A percentile compares a stretch with the other conserved stretches of the same genome.
phyloP scores from a whole-genome alignment of 2,329 filamentous ascomycete genomes.

The Stagonosporopsis vannaccii region DNA sequence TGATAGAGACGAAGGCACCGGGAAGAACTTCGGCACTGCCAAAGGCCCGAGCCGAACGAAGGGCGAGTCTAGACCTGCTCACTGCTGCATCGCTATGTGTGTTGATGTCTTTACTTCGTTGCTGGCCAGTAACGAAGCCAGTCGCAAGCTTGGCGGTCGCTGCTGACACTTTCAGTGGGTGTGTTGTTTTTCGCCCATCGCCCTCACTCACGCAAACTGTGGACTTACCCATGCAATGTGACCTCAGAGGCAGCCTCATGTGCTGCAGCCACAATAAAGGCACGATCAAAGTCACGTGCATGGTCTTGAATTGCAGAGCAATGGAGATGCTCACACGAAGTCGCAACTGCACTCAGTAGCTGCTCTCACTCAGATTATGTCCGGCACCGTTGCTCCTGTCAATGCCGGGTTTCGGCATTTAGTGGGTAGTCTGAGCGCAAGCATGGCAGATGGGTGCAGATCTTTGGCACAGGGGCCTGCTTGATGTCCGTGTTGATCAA shows the following conservation, averaged over 20 bases:
- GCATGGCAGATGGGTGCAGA: not conserved
- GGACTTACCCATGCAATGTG: not conserved
- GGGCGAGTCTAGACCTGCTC: conserved; percentile 6
- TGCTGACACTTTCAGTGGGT: no score
- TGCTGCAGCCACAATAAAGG: not conserved
- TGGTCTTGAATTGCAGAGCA: not conserved
- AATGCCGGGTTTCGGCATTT: not conserved
- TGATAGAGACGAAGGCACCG: not conserved
- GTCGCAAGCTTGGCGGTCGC: no score
- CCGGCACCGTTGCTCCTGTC: not conserved
- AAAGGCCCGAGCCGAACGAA: conserved; percentile 4
- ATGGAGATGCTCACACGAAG: conserved; percentile 1
- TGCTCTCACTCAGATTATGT: not conserved
- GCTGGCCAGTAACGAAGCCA: no score
- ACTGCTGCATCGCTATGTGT: conserved; percentile 17
- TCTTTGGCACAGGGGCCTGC: conserved; percentile 4
- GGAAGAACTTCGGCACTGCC: not conserved
- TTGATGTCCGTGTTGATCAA: conserved; percentile 22
- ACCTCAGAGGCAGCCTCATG: not conserved
- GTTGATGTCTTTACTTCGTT: no score
- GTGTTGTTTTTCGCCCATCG: no score
- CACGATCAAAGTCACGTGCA: conserved; percentile 1
- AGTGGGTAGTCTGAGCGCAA: not conserved
- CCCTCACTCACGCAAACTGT: not conserved
- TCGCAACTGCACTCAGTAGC: conserved; percentile 1